Percentiles rank a stretch among this genome's conserved stretches.
phyloP scores from a whole-genome alignment of 306 rosid species.

The Betula pendula region DNA sequence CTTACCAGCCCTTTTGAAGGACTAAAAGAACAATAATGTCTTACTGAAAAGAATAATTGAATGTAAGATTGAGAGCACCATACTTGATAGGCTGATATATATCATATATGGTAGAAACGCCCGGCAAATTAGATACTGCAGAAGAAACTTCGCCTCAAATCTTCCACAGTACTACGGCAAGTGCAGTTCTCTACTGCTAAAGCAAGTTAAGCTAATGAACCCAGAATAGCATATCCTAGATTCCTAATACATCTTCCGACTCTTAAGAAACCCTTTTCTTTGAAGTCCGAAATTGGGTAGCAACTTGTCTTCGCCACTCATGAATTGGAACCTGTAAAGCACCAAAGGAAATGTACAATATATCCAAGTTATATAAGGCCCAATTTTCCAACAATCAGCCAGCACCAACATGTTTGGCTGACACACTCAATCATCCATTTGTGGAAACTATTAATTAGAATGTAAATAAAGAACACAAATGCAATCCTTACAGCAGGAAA shows the following conservation, averaged over 20 bases:
- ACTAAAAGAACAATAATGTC: not conserved
- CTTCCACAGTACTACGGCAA: no score
- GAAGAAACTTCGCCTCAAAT: not conserved
- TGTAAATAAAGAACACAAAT: not conserved
- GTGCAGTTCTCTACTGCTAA: no score
- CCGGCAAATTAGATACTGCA: not conserved
- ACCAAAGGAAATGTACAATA: constrained; percentile 9
- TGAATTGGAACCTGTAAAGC: constrained; percentile 59
- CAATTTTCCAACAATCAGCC: constrained; percentile 11
- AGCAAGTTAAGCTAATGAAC: no score
- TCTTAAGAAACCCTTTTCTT: constrained; percentile 32
- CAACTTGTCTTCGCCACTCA: constrained; percentile 82
- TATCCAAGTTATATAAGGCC: constrained; percentile 1
- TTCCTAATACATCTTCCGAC: not conserved
- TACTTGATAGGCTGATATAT: not conserved
- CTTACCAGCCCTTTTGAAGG: not conserved
- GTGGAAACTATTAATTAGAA: no score
- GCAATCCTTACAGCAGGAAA: constrained; percentile 67
- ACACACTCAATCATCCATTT: no score
- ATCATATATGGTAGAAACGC: not conserved
- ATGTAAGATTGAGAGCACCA: not conserved
- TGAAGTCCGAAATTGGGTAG: constrained; percentile 30
- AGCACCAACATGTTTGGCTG: not conserved
- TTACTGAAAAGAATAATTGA: not conserved
- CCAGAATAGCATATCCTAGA: no score